Conservation (phyloP, 345 rosid species). For the Schrenkiella parvula region DNA sequence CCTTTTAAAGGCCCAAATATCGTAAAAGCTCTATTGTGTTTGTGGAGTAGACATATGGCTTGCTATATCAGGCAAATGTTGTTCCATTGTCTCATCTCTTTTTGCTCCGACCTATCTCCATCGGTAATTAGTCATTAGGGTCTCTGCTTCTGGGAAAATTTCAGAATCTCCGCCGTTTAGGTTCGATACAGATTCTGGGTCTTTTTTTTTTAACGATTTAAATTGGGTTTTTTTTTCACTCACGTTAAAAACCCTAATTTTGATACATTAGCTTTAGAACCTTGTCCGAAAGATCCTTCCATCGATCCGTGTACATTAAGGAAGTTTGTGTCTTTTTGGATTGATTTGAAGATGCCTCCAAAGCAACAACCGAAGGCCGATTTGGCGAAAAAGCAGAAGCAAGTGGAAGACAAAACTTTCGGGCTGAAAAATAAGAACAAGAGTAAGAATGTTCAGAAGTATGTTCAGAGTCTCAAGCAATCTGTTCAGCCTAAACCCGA, state of each 20-base stretch:
- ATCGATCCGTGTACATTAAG: slow-evolving; percentile 18
- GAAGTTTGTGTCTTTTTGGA: not conserved
- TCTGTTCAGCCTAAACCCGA: slow-evolving; percentile 78
- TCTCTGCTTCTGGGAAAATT: slow-evolving; percentile 11
- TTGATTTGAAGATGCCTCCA: slow-evolving; percentile 63
- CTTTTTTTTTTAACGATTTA: not conserved
- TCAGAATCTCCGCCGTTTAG: slow-evolving; percentile 29
- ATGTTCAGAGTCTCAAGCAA: slow-evolving; percentile 81
- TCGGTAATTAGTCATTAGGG: slow-evolving; percentile 31
- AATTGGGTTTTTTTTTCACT: not conserved
- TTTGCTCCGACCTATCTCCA: not conserved
- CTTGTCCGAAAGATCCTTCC: not conserved
- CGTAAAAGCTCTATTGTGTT: not conserved
- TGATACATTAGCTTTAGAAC: slow-evolving; percentile 14
- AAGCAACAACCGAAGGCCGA: slow-evolving; percentile 83
- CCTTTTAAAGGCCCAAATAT: not conserved
- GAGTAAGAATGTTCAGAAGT: slow-evolving; percentile 93
- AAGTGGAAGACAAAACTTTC: slow-evolving; percentile 92
- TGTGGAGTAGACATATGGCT: slow-evolving; percentile 8
- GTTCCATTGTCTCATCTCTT: not conserved
- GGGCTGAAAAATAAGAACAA: slow-evolving; percentile 93
- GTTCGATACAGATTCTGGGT: not conserved
- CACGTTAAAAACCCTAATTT: slow-evolving; percentile 28
- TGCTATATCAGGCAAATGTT: slow-evolving; percentile 19
- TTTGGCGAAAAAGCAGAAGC: slow-evolving; percentile 87